Conservation (phyloP, 768 basidiomycete genomes). For the Collybiopsis confluens region DNA sequence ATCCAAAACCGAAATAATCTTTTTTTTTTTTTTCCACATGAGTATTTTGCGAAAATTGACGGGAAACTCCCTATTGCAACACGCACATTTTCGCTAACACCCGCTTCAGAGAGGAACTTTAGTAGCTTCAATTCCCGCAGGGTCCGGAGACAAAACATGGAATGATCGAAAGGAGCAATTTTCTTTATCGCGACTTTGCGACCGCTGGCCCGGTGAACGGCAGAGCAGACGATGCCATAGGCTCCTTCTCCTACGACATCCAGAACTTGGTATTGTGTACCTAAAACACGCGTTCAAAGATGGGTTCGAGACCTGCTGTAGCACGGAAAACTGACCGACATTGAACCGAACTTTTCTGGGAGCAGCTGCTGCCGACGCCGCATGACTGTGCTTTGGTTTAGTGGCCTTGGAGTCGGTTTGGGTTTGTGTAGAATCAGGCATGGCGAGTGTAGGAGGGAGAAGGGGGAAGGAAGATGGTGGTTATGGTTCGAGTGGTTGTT, state of each 20-base stretch:
- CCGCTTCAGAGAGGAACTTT: slow-evolving; percentile 82
- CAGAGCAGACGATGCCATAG: slow-evolving; percentile 94
- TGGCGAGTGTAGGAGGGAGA: slow-evolving; percentile 5
- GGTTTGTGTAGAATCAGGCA: slow-evolving; percentile 17
- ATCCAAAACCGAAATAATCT: slow-evolving; percentile 90
- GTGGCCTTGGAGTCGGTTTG: slow-evolving; percentile 14
- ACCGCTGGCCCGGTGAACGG: slow-evolving; percentile 79
- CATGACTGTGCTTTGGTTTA: slow-evolving; percentile 27
- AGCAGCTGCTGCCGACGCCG: slow-evolving; percentile 42
- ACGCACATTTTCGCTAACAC: slow-evolving; percentile 83
- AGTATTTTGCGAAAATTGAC: too few species aligned
- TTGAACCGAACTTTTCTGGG: slow-evolving; percentile 88
- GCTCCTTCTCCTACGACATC: slow-evolving; percentile 90
- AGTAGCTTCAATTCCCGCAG: slow-evolving; percentile 80
- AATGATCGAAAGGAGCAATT: slow-evolving; percentile 92
- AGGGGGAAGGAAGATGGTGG: neutral
- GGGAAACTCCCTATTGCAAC: slow-evolving; percentile 2
- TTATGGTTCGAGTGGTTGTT: neutral
- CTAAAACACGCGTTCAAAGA: slow-evolving; percentile 24
- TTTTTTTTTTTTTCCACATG: too few species aligned
- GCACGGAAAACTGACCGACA: slow-evolving; percentile 50
- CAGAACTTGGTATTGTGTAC: slow-evolving; percentile 78
- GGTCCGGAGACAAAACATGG: slow-evolving; percentile 92
- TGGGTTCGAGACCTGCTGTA: neutral
- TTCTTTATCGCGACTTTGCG: slow-evolving; percentile 97